A percentile compares a stretch with the other conserved stretches of the same genome.
Evolutionary conservation across 2,329 filamentous ascomycete species (phyloP).

Genomic region (Aspergillus fructus): DNA sequence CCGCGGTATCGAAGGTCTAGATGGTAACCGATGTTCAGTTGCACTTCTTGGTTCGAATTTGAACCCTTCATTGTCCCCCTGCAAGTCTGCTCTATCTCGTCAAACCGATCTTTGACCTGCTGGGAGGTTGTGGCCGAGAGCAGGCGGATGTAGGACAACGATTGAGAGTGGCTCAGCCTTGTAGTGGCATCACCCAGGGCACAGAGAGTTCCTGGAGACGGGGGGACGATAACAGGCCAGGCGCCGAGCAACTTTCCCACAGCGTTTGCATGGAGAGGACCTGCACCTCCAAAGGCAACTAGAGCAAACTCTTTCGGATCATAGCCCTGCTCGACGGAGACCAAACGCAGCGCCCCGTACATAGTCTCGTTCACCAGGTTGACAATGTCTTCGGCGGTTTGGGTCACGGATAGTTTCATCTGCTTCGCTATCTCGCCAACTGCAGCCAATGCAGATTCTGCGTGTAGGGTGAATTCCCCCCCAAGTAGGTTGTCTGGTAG

Average conservation of each 20-base stretch:
- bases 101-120: conserved; percentile 36
- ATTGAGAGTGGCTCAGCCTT: conserved; percentile 49
- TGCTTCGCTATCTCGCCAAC: conserved; percentile 46
- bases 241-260: conserved; percentile 51
- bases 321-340: conserved; percentile 54
- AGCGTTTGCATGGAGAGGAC: conserved; percentile 53
- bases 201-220: conserved; percentile 51
- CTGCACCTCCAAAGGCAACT: conserved; percentile 53
- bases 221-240: conserved; percentile 55
- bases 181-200: conserved; percentile 53
- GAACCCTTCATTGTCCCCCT: not conserved
- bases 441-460: conserved; percentile 42
- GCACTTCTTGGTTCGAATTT: conserved; percentile 10
- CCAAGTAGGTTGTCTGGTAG: conserved; percentile 48
- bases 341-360: conserved; percentile 51
- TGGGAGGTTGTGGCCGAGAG: conserved; percentile 36
- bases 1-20: conserved; percentile 51
- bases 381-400: conserved; percentile 51
- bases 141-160: conserved; percentile 46
- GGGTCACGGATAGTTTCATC: conserved; percentile 44
- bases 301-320: conserved; percentile 53
- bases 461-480: conserved; percentile 47
- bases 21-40: conserved; percentile 37
- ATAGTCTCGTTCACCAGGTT: conserved; percentile 53
- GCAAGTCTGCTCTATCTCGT: conserved; percentile 38